Evolutionary conservation across 768 basidiomycete genomes (phyloP), one percentile per base, ranked within the genome.

Genomic region (Mycena galopus): DNA sequence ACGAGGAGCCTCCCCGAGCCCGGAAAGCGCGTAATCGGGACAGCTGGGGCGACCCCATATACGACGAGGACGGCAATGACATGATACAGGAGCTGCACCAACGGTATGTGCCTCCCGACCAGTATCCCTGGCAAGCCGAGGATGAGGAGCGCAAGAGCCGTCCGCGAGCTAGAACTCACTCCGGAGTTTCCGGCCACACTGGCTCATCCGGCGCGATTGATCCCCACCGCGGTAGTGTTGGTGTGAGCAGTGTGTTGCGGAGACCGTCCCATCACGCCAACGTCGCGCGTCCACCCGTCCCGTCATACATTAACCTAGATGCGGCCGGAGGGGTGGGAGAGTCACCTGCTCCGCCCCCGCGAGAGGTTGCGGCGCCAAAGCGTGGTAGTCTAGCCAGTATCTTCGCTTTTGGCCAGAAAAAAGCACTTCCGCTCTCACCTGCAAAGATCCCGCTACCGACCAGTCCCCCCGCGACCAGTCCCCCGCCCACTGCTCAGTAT

Each of bases 321-420:
- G 78, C 83, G 39, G 79, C 84, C 6, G 91, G 90, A 33, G 92
- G 90, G 29, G 87, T 94, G 25, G 93, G 93, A 32, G 91, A 92
- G 71, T 88, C 91, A 0, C 94, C 93, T 5, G 80, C 80, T 58
- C 88, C 82, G 14, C 83, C 73, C 37, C 78, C 72, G 8, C 82
- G 79, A 67, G 78, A 81, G 55, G 50, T 67, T 63, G 30, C 73
- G 60, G 61, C 73, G 9, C 71, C 73, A 62, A 86, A 85, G 77
- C 85, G 90, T 10, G 81, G 82, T n/a, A 91, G 91, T 76, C 77
- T 91, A 7, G 84, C 86, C 4, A 88, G 84, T 78, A 81, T 91
- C 60, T 89, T 92, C 75, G 82, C 85, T 9, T 87, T 91, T 70
- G 85, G 85, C 35, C 77, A 76, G 53, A 76, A 74, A 76, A 81